Evolutionary conservation across 768 basidiomycete species (phyloP).

Genomic region (Termitomyces bulborhizus): DNA sequence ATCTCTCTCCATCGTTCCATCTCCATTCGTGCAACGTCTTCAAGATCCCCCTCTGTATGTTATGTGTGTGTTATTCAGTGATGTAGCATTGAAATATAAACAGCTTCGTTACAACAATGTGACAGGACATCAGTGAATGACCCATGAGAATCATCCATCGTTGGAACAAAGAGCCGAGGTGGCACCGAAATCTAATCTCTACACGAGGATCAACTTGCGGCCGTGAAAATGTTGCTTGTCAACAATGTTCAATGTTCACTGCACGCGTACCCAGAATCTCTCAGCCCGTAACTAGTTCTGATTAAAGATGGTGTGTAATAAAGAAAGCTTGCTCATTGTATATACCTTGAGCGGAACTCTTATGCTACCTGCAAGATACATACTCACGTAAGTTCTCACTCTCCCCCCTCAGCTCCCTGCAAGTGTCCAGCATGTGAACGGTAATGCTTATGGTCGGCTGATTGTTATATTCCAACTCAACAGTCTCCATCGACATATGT

Average conservation of each 20-base stretch:
- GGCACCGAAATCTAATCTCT: neutral
- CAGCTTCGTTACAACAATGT: neutral
- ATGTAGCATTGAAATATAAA: neutral
- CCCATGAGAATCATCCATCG: too few species aligned
- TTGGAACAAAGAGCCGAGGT: too few species aligned
- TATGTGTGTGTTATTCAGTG: neutral
- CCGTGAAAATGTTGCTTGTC: too few species aligned
- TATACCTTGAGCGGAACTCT: conserved; percentile 1
- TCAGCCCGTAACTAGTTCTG: neutral
- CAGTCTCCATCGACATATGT: too few species aligned
- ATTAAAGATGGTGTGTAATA: neutral
- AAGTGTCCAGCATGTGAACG: conserved; percentile 31
- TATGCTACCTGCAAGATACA: conserved; percentile 50
- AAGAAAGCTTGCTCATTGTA: neutral
- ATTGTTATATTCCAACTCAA: neutral
- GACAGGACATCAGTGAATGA: neutral
- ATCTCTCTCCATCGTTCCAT: neutral
- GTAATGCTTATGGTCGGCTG: conserved; percentile 18
- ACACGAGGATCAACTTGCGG: too few species aligned
- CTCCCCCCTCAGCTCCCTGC: conserved; percentile 19
- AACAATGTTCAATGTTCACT: too few species aligned
- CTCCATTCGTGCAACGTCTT: neutral
- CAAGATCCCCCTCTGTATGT: neutral
- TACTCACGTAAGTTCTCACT: conserved; percentile 49
- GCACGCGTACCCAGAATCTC: neutral